Evolutionary conservation across 352 stramenopile genomes (phyloP).

Genomic region (Blastocystis sp.): DNA sequence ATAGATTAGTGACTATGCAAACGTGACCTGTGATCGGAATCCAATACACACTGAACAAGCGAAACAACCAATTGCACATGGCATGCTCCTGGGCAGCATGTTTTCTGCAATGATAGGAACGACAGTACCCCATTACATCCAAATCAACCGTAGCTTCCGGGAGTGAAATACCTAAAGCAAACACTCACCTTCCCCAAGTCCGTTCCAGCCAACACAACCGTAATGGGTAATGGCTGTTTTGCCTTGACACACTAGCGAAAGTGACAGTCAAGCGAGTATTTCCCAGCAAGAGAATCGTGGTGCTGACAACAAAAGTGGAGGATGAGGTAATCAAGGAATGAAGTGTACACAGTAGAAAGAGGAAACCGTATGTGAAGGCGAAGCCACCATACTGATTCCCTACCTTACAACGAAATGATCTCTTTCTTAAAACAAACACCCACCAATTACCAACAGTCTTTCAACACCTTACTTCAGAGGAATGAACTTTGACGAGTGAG

Average conservation of each 20-base stretch:
- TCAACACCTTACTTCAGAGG: constrained; percentile 83
- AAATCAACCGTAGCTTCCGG: constrained; percentile 7
- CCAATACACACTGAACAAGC: not conserved
- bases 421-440: constrained; percentile 98
- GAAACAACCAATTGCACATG: constrained; percentile 31
- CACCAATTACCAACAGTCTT: constrained; percentile 96
- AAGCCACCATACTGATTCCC: constrained; percentile 20
- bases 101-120: constrained; percentile 60
- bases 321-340: constrained; percentile 98
- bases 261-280: constrained; percentile 34
- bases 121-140: not conserved
- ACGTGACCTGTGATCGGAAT: constrained; percentile 23
- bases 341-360: constrained; percentile 84
- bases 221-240: not conserved
- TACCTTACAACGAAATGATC: constrained; percentile 86
- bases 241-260: not conserved
- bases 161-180: constrained; percentile 32
- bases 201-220: not conserved
- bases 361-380: constrained; percentile 13
- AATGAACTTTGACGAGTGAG: too few relatives aligned
- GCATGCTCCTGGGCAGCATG: constrained; percentile 37
- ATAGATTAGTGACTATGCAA: constrained; percentile 24
- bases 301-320: constrained; percentile 92
- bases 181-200: constrained; percentile 7
- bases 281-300: constrained; percentile 81